A percentile compares a stretch with the other conserved stretches of the same genome.
Evolutionary conservation across 805 yeast genomes (phyloP).

Genomic region (Lipomyces anomalus): DNA sequence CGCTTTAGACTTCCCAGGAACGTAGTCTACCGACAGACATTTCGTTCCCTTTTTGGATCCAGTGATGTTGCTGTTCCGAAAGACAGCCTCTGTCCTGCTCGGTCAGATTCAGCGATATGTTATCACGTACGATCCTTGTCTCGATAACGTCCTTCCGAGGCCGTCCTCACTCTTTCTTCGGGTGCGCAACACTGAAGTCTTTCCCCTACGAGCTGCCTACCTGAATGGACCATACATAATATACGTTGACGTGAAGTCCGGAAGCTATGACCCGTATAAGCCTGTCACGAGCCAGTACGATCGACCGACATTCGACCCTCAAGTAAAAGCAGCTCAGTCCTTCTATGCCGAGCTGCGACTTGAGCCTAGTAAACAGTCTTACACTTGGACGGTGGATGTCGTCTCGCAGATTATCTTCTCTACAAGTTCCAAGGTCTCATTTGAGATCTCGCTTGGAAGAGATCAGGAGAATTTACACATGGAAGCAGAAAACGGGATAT

Average conservation of each 20-base stretch:
- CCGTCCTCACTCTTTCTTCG: slow-evolving; percentile 12
- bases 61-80: slow-evolving; percentile 28
- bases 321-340: slow-evolving; percentile 65
- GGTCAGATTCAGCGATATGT: slow-evolving; percentile 58
- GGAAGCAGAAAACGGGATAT: slow-evolving; percentile 20
- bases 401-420: slow-evolving; percentile 74
- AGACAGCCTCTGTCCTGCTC: slow-evolving; percentile 41
- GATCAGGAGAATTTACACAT: slow-evolving; percentile 25
- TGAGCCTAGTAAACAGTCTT: slow-evolving; percentile 38
- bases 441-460: slow-evolving; percentile 51
- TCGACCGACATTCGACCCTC: slow-evolving; percentile 38
- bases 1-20: too few relatives aligned
- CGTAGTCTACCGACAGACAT: too few relatives aligned
- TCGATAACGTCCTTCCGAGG: slow-evolving; percentile 15
- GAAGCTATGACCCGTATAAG: slow-evolving; percentile 51
- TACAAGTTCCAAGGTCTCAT: slow-evolving; percentile 60
- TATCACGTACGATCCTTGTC: slow-evolving; percentile 46
- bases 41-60: too few relatives aligned
- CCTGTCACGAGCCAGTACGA: slow-evolving; percentile 35
- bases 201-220: slow-evolving; percentile 59
- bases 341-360: slow-evolving; percentile 52
- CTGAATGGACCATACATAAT: slow-evolving; percentile 84
- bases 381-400: slow-evolving; percentile 76
- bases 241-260: slow-evolving; percentile 74
- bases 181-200: slow-evolving; percentile 17